These are phyloP conservation scores for Clathrus columnatus DNA, from an alignment of 768 basidiomycete genomes.

Conservation along the genomic window DNA sequence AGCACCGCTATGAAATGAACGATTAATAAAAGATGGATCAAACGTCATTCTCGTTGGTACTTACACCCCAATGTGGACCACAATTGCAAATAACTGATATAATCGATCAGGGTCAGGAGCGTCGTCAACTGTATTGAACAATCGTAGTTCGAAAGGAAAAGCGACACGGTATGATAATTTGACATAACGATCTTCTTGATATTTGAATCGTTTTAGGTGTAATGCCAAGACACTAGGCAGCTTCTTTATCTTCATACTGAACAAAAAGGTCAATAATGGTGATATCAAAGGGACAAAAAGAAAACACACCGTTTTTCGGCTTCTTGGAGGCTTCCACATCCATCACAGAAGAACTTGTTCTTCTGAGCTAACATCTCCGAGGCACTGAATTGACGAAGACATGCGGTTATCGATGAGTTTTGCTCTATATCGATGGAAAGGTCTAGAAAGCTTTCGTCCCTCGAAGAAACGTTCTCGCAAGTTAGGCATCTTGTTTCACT, in stretches of 20 bases:
- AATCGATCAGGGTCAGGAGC: slow-evolving; percentile 84
- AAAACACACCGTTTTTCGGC: slow-evolving; percentile 84
- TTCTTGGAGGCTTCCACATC: slow-evolving; percentile 93
- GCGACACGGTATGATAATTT: slow-evolving; percentile 96
- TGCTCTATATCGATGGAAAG: slow-evolving; percentile 99
- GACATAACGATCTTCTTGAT: slow-evolving; percentile 91
- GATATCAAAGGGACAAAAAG: neutral
- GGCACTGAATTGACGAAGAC: slow-evolving; percentile 92
- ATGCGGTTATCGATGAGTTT: slow-evolving; percentile 93
- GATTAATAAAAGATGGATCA: slow-evolving; percentile 6
- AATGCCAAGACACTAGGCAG: slow-evolving; percentile 91
- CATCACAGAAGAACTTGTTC: slow-evolving; percentile 98
- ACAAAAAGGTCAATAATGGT: slow-evolving; percentile 9
- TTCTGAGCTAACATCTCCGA: slow-evolving; percentile 97
- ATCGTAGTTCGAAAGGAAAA: slow-evolving; percentile 87
- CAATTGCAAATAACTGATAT: slow-evolving; percentile 92
- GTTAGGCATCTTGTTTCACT: slow-evolving; percentile 97
- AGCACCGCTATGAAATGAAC: slow-evolving; percentile 58
- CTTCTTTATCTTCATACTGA: slow-evolving; percentile 97
- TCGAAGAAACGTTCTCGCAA: slow-evolving; percentile 93
- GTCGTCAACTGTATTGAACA: slow-evolving; percentile 97
- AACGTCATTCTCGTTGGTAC: slow-evolving; percentile 31
- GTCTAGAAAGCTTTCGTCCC: slow-evolving; percentile 95
- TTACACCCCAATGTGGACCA: slow-evolving; percentile 98
- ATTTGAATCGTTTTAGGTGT: slow-evolving; percentile 98